A percentile compares a stretch with the other conserved stretches of the same genome.
Conservation (phyloP, 2,329 filamentous ascomycete genomes). For the Aspergillus pseudotamarii region DNA sequence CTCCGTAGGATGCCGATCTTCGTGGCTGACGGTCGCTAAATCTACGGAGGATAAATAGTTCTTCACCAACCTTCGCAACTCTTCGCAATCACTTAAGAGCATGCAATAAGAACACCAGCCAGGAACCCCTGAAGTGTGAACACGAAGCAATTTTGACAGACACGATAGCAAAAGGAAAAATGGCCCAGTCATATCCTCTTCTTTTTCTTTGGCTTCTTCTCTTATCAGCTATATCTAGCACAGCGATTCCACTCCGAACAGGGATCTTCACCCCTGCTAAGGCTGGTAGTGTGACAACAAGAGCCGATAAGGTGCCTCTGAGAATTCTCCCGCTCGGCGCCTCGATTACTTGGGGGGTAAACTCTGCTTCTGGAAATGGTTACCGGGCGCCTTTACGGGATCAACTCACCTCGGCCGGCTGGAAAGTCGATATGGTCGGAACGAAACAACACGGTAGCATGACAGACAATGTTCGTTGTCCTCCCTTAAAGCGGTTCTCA, state of each 20-base stretch:
- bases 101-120: neutral
- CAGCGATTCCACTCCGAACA: neutral
- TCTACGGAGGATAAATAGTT: neutral
- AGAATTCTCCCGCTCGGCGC: conserved; percentile 35
- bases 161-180: neutral
- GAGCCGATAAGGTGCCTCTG: neutral
- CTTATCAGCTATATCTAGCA: neutral
- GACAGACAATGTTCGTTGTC: conserved; percentile 26
- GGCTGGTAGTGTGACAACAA: neutral
- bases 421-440: conserved; percentile 34
- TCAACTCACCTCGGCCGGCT: conserved; percentile 32
- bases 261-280: neutral
- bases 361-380: conserved; percentile 38
- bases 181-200: neutral
- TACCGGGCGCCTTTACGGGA: conserved; percentile 44
- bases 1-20: neutral
- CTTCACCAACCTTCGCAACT: neutral
- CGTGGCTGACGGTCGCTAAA: neutral
- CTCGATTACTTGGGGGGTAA: conserved; percentile 42
- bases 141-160: neutral
- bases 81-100: neutral
- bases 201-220: neutral
- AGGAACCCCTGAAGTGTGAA: neutral
- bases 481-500: neutral
- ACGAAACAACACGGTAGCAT: conserved; percentile 27